Conservation (phyloP, 148 eudicot genomes). For the Dianthus caryophyllus region DNA sequence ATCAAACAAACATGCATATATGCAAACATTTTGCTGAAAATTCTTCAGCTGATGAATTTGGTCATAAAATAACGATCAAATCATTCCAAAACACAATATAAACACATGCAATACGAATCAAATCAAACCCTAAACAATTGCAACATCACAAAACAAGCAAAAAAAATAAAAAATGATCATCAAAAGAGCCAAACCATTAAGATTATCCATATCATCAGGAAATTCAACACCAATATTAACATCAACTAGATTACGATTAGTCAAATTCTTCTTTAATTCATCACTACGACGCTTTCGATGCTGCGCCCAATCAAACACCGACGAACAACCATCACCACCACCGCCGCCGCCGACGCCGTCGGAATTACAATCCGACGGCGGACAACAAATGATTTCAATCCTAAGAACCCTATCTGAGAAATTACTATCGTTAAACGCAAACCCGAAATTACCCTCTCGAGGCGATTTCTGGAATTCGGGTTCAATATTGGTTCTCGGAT, state of each 20-base stretch:
- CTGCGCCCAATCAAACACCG: conserved; percentile 72
- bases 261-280: conserved; percentile 42
- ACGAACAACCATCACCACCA: conserved; percentile 38
- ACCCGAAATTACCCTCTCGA: conserved; percentile 63
- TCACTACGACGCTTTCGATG: conserved; percentile 59
- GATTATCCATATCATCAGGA: neutral
- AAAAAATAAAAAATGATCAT: neutral
- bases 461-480: conserved; percentile 39
- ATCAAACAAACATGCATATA: too few relatives aligned
- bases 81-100: neutral
- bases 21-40: too few relatives aligned
- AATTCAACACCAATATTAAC: neutral
- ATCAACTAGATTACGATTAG: neutral
- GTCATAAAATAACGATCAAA: too few relatives aligned
- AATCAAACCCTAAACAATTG: neutral
- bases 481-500: conserved; percentile 67
- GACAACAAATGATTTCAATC: conserved; percentile 73
- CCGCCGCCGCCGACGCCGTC: too few relatives aligned
- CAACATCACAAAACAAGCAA: neutral
- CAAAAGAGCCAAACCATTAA: conserved; percentile 26
- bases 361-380: conserved; percentile 39
- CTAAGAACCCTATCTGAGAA: conserved; percentile 72
- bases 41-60: too few relatives aligned
- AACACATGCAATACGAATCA: neutral
- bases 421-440: conserved; percentile 83